A percentile compares a stretch with the other conserved stretches of the same genome.
Conservation (phyloP, 2,329 filamentous ascomycete species). For the Emericellopsis cladophorae region DNA sequence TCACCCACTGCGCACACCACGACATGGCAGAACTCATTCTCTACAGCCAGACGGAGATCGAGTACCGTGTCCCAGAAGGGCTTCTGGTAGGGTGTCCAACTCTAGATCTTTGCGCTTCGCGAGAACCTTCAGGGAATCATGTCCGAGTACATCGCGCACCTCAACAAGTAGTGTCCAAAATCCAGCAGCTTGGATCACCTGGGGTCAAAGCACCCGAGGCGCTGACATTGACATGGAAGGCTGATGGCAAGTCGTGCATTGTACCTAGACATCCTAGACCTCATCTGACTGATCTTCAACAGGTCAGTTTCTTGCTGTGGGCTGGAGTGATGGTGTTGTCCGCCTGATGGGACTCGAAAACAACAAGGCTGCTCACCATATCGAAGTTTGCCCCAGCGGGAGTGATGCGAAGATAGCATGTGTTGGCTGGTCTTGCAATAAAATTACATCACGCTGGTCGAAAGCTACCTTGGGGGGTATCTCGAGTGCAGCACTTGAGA, state of each 20-base stretch:
- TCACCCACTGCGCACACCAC: too few relatives aligned
- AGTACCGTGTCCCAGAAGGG: slow-evolving; percentile 37
- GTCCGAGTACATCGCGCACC: slow-evolving; percentile 69
- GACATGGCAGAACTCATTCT: slow-evolving; percentile 10
- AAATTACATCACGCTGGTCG: not conserved
- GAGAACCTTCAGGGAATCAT: slow-evolving; percentile 52
- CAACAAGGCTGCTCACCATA: slow-evolving; percentile 68
- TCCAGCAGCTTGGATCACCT: slow-evolving; percentile 27
- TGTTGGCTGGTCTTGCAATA: slow-evolving; percentile 38
- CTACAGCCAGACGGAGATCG: slow-evolving; percentile 44
- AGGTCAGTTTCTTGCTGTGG: slow-evolving; percentile 70
- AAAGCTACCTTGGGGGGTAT: not conserved
- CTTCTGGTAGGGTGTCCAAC: slow-evolving; percentile 68
- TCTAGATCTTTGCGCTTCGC: slow-evolving; percentile 68
- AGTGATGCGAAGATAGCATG: slow-evolving; percentile 31
- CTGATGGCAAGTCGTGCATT: slow-evolving; percentile 41
- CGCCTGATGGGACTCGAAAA: slow-evolving; percentile 69
- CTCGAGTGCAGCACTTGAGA: not conserved
- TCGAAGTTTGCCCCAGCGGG: slow-evolving; percentile 33
- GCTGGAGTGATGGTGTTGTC: slow-evolving; percentile 70
- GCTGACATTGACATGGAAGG: slow-evolving; percentile 49
- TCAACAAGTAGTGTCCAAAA: slow-evolving; percentile 50
- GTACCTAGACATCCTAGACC: not conserved
- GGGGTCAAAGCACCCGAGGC: slow-evolving; percentile 27
- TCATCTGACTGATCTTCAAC: not conserved